Evolutionary conservation across 73 alveolate genomes (phyloP).

Genomic region (Tetrahymena elliotti): DNA sequence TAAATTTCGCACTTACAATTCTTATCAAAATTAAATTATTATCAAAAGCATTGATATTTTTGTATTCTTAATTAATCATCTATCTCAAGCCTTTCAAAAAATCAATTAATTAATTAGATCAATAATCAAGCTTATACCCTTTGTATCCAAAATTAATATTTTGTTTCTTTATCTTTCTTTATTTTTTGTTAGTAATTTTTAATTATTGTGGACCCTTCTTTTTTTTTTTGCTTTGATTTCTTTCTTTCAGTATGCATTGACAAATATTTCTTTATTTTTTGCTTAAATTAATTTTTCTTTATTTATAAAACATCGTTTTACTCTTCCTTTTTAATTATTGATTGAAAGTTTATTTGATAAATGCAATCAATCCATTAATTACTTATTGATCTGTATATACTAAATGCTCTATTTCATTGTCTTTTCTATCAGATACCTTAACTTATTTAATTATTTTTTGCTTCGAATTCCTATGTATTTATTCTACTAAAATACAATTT

Average conservation of each 20-base stretch:
- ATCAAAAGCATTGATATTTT: background rate
- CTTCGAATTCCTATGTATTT: background rate
- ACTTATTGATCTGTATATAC: background rate
- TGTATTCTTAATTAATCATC: background rate
- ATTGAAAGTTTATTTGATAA: too few species aligned
- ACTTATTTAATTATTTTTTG: background rate
- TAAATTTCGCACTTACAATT: background rate
- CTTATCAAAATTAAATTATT: background rate
- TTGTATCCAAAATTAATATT: background rate
- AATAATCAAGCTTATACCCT: background rate
- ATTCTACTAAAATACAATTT: background rate
- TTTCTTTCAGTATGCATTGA: background rate
- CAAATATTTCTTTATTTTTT: background rate
- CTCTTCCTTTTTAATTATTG: background rate
- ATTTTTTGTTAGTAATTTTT: background rate
- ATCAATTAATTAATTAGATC: background rate
- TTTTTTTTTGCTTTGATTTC: background rate
- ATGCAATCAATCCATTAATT: background rate
- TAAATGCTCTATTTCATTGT: background rate
- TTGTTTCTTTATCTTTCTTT: background rate
- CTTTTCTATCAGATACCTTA: background rate
- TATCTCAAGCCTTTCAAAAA: background rate
- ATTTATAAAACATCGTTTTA: background rate
- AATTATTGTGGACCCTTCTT: background rate
- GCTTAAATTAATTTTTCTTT: background rate